Evolutionary conservation across 106 monocot species (phyloP).

Genomic region (Triglochin maritima): DNA sequence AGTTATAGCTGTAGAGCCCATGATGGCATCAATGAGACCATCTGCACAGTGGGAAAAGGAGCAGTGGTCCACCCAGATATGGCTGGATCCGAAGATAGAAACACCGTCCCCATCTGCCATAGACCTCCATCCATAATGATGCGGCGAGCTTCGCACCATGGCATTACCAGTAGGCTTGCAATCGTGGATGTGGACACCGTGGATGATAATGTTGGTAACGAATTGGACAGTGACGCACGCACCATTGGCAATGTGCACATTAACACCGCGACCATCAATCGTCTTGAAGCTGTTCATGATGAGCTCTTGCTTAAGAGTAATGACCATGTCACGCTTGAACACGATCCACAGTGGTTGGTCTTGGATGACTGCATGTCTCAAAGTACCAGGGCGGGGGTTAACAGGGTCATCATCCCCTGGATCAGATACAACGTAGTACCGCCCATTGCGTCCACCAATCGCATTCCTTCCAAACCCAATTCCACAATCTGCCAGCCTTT

Average conservation of each 20-base stretch:
- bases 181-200: conserved; percentile 11
- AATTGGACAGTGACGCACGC: conserved; percentile 30
- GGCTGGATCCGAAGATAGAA: conserved; percentile 11
- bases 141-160: conserved; percentile 12
- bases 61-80: conserved; percentile 16
- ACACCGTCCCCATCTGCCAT: conserved; percentile 9
- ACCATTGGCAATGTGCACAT: conserved; percentile 34
- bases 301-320: conserved; percentile 29
- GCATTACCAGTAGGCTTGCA: conserved; percentile 13
- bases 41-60: conserved; percentile 14
- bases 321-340: conserved; percentile 32
- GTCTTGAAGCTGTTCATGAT: conserved; percentile 30
- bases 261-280: conserved; percentile 9
- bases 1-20: conserved; percentile 15
- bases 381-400: conserved; percentile 27
- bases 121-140: conserved; percentile 7
- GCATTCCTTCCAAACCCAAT: conserved; percentile 34
- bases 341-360: conserved; percentile 14
- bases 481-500: conserved; percentile 26
- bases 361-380: conserved; percentile 34
- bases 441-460: conserved; percentile 25
- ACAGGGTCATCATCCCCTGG: conserved; percentile 20
- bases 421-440: conserved; percentile 25
- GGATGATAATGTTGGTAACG: conserved; percentile 17
- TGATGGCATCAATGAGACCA: conserved; percentile 11